Conservation (phyloP, 2,329 filamentous ascomycete genomes). For the Emmonsiellopsis sp. region DNA sequence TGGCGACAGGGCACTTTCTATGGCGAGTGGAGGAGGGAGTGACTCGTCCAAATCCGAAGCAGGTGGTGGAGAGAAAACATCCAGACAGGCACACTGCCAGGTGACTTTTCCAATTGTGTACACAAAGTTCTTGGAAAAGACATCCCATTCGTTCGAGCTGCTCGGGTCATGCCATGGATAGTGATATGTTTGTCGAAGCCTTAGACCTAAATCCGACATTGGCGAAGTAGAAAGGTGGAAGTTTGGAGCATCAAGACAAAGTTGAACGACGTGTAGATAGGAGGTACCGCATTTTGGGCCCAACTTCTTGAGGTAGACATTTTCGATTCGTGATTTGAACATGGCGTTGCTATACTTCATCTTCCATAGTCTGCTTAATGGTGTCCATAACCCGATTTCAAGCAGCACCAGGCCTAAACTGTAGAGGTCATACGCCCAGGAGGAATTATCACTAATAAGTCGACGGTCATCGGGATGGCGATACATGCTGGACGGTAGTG, state of each 20-base stretch:
- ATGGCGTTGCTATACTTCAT: slow-evolving; percentile 53
- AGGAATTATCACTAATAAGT: slow-evolving; percentile 27
- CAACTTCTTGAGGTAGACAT: slow-evolving; percentile 53
- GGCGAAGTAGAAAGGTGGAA: slow-evolving; percentile 34
- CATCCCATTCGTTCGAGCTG: slow-evolving; percentile 31
- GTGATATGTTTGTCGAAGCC: slow-evolving; percentile 32
- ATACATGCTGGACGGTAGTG: slow-evolving; percentile 48
- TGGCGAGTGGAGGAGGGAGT: slow-evolving; percentile 31
- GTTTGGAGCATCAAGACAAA: slow-evolving; percentile 52
- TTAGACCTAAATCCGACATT: slow-evolving; percentile 31
- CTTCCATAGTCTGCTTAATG: slow-evolving; percentile 55
- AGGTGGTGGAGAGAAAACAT: slow-evolving; percentile 32
- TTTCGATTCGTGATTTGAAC: slow-evolving; percentile 56
- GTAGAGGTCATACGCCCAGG: slow-evolving; percentile 48
- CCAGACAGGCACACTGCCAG: slow-evolving; percentile 34
- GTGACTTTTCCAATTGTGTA: slow-evolving; percentile 34
- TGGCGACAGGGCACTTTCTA: slow-evolving; percentile 15
- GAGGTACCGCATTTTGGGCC: slow-evolving; percentile 55
- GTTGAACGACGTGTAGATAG: slow-evolving; percentile 54
- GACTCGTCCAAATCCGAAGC: slow-evolving; percentile 34
- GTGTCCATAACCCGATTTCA: slow-evolving; percentile 57
- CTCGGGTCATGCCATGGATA: slow-evolving; percentile 36
- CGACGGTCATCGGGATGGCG: slow-evolving; percentile 47
- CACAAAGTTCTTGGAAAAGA: slow-evolving; percentile 37
- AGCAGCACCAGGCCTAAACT: slow-evolving; percentile 53